phyloP scores from a whole-genome alignment of 1,284 basidiomycete species.

The Baeospora myosura region DNA sequence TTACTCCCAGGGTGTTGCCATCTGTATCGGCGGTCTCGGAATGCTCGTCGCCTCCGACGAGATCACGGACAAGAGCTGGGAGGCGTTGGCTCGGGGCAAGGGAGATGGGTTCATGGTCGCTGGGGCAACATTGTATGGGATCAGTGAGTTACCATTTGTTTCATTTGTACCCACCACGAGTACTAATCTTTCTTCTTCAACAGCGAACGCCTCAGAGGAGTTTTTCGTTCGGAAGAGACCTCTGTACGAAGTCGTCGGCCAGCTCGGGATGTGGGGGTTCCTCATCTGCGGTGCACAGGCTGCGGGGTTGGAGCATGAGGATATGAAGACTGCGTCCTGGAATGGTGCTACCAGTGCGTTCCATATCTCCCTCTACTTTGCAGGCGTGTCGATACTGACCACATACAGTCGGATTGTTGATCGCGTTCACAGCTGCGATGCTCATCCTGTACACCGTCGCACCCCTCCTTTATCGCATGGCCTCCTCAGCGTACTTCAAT shows the following conservation, averaged over 20 bases:
- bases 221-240: slow-evolving; percentile 75
- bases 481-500: slow-evolving; percentile 80
- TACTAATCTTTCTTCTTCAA: not conserved
- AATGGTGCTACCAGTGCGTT: slow-evolving; percentile 56
- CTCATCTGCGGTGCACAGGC: slow-evolving; percentile 75
- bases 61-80: slow-evolving; percentile 63
- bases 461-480: slow-evolving; percentile 76
- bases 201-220: slow-evolving; percentile 82
- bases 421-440: slow-evolving; percentile 77
- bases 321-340: slow-evolving; percentile 63
- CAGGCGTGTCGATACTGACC: too few species aligned
- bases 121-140: slow-evolving; percentile 78
- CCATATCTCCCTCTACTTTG: not conserved
- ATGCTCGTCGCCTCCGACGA: slow-evolving; percentile 70
- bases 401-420: slow-evolving; percentile 66
- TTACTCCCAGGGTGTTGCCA: slow-evolving; percentile 50
- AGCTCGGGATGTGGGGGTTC: slow-evolving; percentile 77
- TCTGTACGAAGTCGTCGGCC: slow-evolving; percentile 78
- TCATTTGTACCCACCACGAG: not conserved
- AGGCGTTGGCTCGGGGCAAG: slow-evolving; percentile 58
- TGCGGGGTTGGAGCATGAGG: slow-evolving; percentile 63
- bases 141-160: slow-evolving; percentile 45
- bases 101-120: slow-evolving; percentile 85
- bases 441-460: slow-evolving; percentile 77
- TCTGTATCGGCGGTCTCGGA: slow-evolving; percentile 72